Evolutionary conservation across 2,329 filamentous ascomycete genomes (phyloP), one percentile per base, ranked within the genome.

Genomic region (Periglandula ipomoeae): DNA sequence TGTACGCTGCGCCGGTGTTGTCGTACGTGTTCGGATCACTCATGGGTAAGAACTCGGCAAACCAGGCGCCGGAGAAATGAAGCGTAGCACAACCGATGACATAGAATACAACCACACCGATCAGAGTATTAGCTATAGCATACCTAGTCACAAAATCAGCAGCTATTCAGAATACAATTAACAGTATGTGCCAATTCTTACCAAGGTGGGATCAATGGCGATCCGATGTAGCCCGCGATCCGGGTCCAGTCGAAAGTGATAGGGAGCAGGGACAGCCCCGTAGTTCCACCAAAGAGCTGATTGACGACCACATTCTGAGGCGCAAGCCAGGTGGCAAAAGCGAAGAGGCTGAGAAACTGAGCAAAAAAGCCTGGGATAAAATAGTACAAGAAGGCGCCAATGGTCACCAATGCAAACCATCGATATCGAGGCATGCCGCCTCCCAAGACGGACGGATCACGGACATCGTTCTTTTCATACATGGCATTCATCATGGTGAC

Each of bases 221-320:
- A 85, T 26, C 78, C 78, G 46, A 85, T 71, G 52, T 79, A 88
- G 42, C 82, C 85, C 3, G 82, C 74, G 46, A 87, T 75, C 56
- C 87, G 82, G 5, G 82, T 84, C 84, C 85, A 88, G 68, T 89
- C 85, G 58, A 89, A 87, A 0, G 84, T 87, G 27, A 89, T 78
- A 1, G 85, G 84, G 6, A 88, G 66, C 24, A 89, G 59, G 0
- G 81, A 85, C 3, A 89, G 54, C 0, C 85, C 85, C 0, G 80
- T 84, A 44, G 71, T 73, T 1, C 82, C 83, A 2, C 85, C 85
- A 55, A 89, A 89, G 1, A 89, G 59, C 60, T 89, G 84, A 55
- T 89, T 89, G 35, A 89, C 65, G 9, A 86, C 66, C 0, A 78
- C 70, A 51, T 78, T 87, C 44, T 87, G 71, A 0, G 85, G 85